A percentile compares a stretch with the other conserved stretches of the same genome.
Conservation (phyloP, 345 rosid species). For the Gossypium thurberi region DNA sequence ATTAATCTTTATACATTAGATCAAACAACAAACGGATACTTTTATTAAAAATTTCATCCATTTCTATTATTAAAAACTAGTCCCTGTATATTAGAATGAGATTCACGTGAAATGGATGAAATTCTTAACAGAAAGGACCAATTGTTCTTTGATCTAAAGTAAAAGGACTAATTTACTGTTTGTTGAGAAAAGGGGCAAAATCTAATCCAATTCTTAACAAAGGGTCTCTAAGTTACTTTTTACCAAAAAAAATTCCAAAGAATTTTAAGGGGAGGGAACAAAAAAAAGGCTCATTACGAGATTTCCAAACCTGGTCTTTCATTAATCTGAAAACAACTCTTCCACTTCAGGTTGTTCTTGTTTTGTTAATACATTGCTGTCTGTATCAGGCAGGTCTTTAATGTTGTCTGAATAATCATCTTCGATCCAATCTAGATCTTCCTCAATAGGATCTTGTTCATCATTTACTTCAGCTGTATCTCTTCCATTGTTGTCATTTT, state of each 20-base stretch:
- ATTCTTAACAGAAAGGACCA: too few species aligned
- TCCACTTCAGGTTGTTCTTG: conserved; percentile 34
- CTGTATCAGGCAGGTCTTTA: conserved; percentile 15
- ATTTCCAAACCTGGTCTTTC: background rate
- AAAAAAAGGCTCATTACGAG: background rate
- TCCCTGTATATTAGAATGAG: too few species aligned
- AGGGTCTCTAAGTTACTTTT: too few species aligned
- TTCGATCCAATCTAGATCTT: conserved; percentile 41
- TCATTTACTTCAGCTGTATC: conserved; percentile 13
- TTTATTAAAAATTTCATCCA: too few species aligned
- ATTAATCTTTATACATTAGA: too few species aligned
- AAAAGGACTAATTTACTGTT: too few species aligned
- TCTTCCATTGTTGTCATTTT: conserved; percentile 3
- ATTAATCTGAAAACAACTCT: conserved; percentile 38
- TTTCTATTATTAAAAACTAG: too few species aligned
- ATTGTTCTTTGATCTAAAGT: too few species aligned
- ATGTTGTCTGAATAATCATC: conserved; percentile 30
- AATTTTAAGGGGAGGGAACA: background rate
- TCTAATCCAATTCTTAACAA: too few species aligned
- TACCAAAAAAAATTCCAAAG: background rate
- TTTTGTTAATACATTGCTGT: conserved; percentile 11
- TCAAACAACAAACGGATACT: too few species aligned
- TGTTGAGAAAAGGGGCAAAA: too few species aligned
- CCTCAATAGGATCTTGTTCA: conserved; percentile 33
- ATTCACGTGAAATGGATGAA: too few species aligned